Evolutionary conservation across 2,329 filamentous ascomycete species (phyloP).

Genomic region (Neofusicoccum cordaticola): DNA sequence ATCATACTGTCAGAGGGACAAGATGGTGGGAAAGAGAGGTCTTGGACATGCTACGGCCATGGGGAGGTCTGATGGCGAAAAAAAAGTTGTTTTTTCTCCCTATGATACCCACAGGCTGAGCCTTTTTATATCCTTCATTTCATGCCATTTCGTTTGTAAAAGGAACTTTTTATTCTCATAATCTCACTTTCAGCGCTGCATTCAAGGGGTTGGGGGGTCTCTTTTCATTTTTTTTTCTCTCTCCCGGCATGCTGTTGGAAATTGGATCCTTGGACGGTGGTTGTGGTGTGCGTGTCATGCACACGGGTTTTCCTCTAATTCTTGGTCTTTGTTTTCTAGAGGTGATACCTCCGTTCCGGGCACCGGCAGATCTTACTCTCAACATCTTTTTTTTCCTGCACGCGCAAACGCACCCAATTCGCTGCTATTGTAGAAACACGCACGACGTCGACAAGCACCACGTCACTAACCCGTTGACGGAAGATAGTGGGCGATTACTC

Average conservation of each 20-base stretch:
- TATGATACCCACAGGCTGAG: constrained; percentile 13
- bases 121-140: neutral
- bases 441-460: too few species aligned
- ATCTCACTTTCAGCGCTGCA: neutral
- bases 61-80: constrained; percentile 2
- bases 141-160: neutral
- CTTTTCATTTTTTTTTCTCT: neutral
- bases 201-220: neutral
- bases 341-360: neutral
- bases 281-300: neutral
- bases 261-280: neutral
- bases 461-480: too few species aligned
- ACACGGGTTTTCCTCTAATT: neutral
- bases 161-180: neutral
- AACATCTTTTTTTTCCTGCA: neutral
- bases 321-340: neutral
- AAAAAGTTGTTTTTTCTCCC: constrained; percentile 9
- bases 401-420: neutral
- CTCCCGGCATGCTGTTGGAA: neutral
- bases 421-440: too few species aligned
- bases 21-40: neutral
- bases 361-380: neutral
- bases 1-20: neutral
- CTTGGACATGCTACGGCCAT: neutral
- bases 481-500: neutral